A percentile compares a stretch with the other conserved stretches of the same genome.
Evolutionary conservation across 805 yeast species (phyloP).

Genomic region (Metschnikowia dekortorum): DNA sequence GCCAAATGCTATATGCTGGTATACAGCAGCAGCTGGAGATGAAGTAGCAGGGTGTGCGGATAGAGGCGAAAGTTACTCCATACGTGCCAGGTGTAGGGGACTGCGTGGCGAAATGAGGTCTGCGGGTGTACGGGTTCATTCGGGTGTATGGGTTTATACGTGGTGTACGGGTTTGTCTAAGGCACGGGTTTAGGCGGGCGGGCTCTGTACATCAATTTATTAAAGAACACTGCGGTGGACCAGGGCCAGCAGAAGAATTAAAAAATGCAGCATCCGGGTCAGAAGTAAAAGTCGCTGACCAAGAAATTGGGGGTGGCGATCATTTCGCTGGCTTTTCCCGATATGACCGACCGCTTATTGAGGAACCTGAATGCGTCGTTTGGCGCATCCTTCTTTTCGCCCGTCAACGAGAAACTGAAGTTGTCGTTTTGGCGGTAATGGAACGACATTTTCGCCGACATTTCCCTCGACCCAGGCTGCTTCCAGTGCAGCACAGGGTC

Average conservation of each 20-base stretch:
- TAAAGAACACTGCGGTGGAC: conserved; percentile 4
- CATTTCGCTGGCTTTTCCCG: conserved; percentile 43
- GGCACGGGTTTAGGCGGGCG: neutral
- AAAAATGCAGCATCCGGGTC: neutral
- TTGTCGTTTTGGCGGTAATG: conserved; percentile 35
- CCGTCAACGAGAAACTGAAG: conserved; percentile 29
- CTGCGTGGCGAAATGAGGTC: too few species aligned
- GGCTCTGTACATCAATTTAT: neutral
- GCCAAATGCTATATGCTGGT: neutral
- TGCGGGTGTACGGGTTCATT: neutral
- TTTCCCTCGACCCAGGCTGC: neutral
- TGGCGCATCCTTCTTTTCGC: conserved; percentile 13
- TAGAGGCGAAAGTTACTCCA: too few species aligned
- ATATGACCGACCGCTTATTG: conserved; percentile 32
- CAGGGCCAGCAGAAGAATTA: conserved; percentile 3
- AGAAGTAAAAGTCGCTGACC: conserved; percentile 41
- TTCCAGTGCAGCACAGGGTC: conserved; percentile 4
- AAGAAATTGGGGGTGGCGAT: conserved; percentile 38
- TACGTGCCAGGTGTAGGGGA: neutral
- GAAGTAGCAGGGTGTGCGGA: neutral
- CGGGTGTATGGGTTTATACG: neutral
- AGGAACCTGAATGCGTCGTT: conserved; percentile 31
- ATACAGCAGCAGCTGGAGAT: neutral
- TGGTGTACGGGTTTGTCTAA: neutral
- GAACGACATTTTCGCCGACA: conserved; percentile 30